These are phyloP conservation scores for Aureobasidium sp. DNA, from an alignment of 2,329 filamentous ascomycete species.

Conservation along the genomic window DNA sequence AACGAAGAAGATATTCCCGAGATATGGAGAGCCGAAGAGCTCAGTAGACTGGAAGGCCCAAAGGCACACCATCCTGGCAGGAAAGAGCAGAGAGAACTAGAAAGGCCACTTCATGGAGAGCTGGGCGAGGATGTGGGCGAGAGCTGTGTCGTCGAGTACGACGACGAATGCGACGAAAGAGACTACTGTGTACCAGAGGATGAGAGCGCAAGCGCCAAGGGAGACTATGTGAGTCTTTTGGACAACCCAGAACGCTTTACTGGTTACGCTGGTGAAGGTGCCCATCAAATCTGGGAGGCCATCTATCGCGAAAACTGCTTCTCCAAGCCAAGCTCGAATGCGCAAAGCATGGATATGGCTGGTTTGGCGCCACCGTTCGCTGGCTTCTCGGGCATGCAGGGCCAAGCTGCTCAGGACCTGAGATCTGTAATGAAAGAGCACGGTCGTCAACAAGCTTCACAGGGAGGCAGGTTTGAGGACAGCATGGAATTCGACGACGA, in stretches of 20 bases:
- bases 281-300: slow-evolving; percentile 89
- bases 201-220: slow-evolving; percentile 76
- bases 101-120: slow-evolving; percentile 70
- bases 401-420: slow-evolving; percentile 54
- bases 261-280: slow-evolving; percentile 77
- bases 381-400: slow-evolving; percentile 39
- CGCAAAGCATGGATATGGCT: slow-evolving; percentile 19
- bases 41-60: slow-evolving; percentile 87
- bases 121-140: slow-evolving; percentile 84
- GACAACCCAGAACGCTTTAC: slow-evolving; percentile 95
- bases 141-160: slow-evolving; percentile 94
- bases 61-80: slow-evolving; percentile 81
- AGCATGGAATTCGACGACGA: slow-evolving; percentile 77
- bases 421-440: slow-evolving; percentile 54
- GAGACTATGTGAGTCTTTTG: slow-evolving; percentile 90
- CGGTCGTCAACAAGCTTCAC: slow-evolving; percentile 51
- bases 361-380: slow-evolving; percentile 31
- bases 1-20: slow-evolving; percentile 89
- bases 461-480: slow-evolving; percentile 45
- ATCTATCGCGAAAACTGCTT: slow-evolving; percentile 99
- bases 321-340: slow-evolving; percentile 36
- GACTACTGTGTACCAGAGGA: slow-evolving; percentile 97
- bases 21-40: slow-evolving; percentile 84
- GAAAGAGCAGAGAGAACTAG: slow-evolving; percentile 61
- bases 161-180: slow-evolving; percentile 92